phyloP scores from a whole-genome alignment of 768 basidiomycete genomes.

The Kwoniella mangroviensis region DNA sequence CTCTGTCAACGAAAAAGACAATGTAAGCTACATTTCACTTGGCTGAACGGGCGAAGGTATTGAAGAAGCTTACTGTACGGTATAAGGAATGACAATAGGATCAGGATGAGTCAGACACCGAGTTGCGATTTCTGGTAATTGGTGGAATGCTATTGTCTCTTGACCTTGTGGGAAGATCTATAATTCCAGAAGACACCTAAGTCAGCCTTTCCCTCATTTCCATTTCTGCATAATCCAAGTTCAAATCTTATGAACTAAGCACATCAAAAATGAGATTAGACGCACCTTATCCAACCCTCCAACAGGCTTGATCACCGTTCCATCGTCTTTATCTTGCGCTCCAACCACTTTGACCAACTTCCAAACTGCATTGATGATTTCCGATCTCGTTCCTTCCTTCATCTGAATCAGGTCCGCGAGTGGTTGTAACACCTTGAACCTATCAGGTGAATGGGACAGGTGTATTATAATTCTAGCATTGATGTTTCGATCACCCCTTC shows the following conservation, averaged over 20 bases:
- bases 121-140: conserved; percentile 82
- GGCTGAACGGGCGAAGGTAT: not conserved
- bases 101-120: conserved; percentile 76
- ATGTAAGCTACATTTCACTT: not conserved
- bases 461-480: conserved; percentile 82
- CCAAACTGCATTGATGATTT: conserved; percentile 83
- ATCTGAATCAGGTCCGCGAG: conserved; percentile 70
- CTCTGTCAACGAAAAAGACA: conserved; percentile 28
- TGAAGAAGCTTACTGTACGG: conserved; percentile 41
- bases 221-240: not conserved
- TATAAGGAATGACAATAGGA: conserved; percentile 78
- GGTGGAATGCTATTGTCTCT: conserved; percentile 68
- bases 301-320: conserved; percentile 46
- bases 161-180: conserved; percentile 44
- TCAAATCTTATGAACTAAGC: not conserved
- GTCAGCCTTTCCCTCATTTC: conserved; percentile 7
- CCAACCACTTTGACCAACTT: conserved; percentile 90
- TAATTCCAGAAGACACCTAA: not conserved
- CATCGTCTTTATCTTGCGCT: conserved; percentile 63
- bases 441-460: conserved; percentile 83
- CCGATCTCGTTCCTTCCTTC: conserved; percentile 81
- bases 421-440: conserved; percentile 77
- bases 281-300: conserved; percentile 55
- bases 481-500: conserved; percentile 77
- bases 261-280: not conserved